A percentile compares a stretch with the other conserved stretches of the same genome.
Evolutionary conservation across 495 filamentous ascomycete genomes (phyloP).

Genomic region (Trichoderma parareesei): DNA sequence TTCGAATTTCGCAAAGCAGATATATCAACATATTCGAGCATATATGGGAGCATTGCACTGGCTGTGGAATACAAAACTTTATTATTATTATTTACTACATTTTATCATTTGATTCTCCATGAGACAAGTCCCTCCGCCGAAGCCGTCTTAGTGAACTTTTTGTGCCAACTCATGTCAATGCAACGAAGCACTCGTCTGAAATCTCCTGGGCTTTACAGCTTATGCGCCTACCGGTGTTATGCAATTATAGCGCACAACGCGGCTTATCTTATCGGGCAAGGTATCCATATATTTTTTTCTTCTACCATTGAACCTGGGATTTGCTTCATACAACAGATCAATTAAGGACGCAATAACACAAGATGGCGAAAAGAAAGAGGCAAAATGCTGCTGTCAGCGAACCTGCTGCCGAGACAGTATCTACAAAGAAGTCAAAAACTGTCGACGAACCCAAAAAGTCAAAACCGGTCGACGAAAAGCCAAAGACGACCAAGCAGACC

Average conservation of each 20-base stretch:
- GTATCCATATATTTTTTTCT: constrained; percentile 9
- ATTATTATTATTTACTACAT: neutral
- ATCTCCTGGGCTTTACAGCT: neutral
- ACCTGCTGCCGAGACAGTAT: neutral
- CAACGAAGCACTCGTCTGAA: neutral
- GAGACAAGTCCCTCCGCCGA: too few relatives aligned
- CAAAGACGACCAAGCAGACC: neutral
- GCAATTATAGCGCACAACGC: neutral
- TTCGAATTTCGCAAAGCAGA: constrained; percentile 2
- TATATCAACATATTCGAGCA: constrained; percentile 1
- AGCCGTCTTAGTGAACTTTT: neutral
- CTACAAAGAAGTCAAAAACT: constrained; percentile 9
- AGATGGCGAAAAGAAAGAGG: constrained; percentile 13
- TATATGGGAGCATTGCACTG: constrained; percentile 3
- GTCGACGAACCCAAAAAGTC: neutral
- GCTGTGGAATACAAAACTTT: neutral
- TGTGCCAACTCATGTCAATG: too few relatives aligned
- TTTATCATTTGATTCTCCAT: neutral
- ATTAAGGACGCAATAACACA: neutral
- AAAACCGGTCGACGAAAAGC: neutral
- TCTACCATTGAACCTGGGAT: neutral
- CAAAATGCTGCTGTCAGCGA: constrained; percentile 4
- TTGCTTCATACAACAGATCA: neutral
- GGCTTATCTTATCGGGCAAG: constrained; percentile 5
- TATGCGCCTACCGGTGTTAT: neutral